Evolutionary conservation across 805 yeast species (phyloP), one percentile per base, ranked within the genome.

Genomic region (Kodamaea hsintzibuensis): DNA sequence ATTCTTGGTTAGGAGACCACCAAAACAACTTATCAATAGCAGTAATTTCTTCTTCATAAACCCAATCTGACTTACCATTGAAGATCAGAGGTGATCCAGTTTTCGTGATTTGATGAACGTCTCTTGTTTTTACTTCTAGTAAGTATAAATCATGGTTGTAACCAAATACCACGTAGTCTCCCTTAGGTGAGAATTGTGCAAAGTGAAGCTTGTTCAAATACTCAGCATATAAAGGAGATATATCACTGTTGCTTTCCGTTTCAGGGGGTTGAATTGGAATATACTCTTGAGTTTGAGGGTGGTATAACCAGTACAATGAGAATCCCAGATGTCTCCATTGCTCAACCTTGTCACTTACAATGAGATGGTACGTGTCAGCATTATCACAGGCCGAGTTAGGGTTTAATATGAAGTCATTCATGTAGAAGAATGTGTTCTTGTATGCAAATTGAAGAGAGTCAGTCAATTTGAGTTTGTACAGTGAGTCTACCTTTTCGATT

Each of bases 51-150:
- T 91, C 97, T 64, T 91, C 97, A 61, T 91, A 91, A 7, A 90
- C 96, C 97, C 97, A 91, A 65, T 91, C 97, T 0, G 97, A 96
- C 56, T 86, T 85, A 1, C 97, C 97, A 65, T 91, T 88, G 70
- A 91, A 90, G 7, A 89, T 75, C 57, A 82, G 78, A 1, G 75
- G 78, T 35, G 85, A 84, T 13, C 96, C 96, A 62, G 88, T 95
- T 42, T 56, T 55, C 0, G 97, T 88, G 12, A 89, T 70, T 57
- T 83, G 85, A 4, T 62, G 71, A 0, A 72, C 61, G 0, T 72
- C 58, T 16, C 66, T 56, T 40, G 63, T 50, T 16, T 37, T 58
- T 54, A 57, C 55, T 37, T 82, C 76, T 52, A 79, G 80, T 7
- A 88, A 61, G 64, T 76, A 91, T n/a, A 91, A 78, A 63, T 91